A percentile compares a stretch with the other conserved stretches of the same genome.
phyloP scores from a whole-genome alignment of 495 filamentous ascomycete species.

The Penicillium coprophilum region DNA sequence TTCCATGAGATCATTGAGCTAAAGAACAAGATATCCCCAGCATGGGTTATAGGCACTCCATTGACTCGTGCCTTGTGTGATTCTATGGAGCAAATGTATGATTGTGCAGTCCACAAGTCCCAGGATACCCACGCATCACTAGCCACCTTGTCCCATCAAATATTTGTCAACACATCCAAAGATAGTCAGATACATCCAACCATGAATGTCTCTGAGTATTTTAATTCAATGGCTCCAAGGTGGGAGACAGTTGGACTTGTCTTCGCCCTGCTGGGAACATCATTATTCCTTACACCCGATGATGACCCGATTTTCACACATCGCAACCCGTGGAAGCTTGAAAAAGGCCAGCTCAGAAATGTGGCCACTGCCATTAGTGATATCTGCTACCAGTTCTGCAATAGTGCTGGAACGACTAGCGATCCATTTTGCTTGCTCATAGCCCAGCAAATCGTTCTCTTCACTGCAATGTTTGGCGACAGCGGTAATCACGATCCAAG shows the following conservation, averaged over 20 bases:
- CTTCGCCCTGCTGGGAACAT: conserved; percentile 5
- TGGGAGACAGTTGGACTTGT: conserved; percentile 16
- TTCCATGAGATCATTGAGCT: conserved; percentile 5
- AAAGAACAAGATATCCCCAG: not conserved
- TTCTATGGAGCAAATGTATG: conserved; percentile 6
- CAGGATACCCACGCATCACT: not conserved
- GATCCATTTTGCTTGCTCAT: conserved; percentile 5
- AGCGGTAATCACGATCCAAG: not conserved
- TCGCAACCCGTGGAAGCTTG: conserved; percentile 9
- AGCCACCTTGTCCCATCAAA: not conserved
- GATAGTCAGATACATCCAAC: not conserved
- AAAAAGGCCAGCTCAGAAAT: not conserved
- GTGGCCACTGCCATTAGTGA: not conserved
- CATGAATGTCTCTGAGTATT: conserved; percentile 12
- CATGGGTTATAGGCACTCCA: not conserved
- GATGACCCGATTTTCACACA: conserved; percentile 14
- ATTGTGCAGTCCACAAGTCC: not conserved
- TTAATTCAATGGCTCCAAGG: conserved; percentile 3
- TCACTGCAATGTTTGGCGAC: not conserved
- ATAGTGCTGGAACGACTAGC: not conserved
- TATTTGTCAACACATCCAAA: conserved; percentile 1
- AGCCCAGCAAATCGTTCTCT: not conserved
- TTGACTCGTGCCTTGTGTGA: not conserved
- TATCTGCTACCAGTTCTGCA: conserved; percentile 2
- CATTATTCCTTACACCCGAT: conserved; percentile 6